Conservation (phyloP, 2,329 filamentous ascomycete species). For the Bipolaris victoriae region DNA sequence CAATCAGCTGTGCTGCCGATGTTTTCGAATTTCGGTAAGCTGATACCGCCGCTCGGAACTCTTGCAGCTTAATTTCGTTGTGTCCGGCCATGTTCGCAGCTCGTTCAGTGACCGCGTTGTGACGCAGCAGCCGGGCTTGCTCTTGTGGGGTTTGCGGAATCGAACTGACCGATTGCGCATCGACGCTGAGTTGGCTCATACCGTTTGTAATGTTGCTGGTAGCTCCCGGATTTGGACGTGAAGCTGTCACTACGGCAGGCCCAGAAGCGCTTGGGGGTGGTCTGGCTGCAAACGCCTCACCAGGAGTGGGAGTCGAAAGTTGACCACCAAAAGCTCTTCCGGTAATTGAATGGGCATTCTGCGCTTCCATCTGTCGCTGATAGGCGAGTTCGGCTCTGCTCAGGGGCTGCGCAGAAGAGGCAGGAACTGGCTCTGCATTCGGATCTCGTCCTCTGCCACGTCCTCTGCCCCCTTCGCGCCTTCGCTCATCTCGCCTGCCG, state of each 20-base stretch:
- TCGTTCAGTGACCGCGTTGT: slow-evolving; percentile 84
- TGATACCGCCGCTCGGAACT: slow-evolving; percentile 82
- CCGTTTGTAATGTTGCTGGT: slow-evolving; percentile 28
- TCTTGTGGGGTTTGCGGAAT: slow-evolving; percentile 69
- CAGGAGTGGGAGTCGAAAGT: slow-evolving; percentile 63
- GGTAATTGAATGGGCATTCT: slow-evolving; percentile 80
- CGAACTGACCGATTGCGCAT: slow-evolving; percentile 34
- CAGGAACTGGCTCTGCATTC: slow-evolving; percentile 78
- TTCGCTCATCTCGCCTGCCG: slow-evolving; percentile 50
- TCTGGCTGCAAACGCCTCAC: slow-evolving; percentile 55
- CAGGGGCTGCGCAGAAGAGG: slow-evolving; percentile 78
- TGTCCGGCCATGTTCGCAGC: slow-evolving; percentile 81
- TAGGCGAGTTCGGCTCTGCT: slow-evolving; percentile 88
- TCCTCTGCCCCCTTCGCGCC: slow-evolving; percentile 56
- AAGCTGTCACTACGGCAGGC: slow-evolving; percentile 49
- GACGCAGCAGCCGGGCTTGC: slow-evolving; percentile 78
- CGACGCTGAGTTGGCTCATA: slow-evolving; percentile 36
- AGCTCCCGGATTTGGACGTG: slow-evolving; percentile 36
- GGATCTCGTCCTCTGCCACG: slow-evolving; percentile 79
- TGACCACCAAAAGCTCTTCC: slow-evolving; percentile 85
- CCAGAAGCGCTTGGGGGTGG: slow-evolving; percentile 51
- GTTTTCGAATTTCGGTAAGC: slow-evolving; percentile 74
- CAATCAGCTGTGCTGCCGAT: slow-evolving; percentile 77
- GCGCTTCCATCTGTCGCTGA: slow-evolving; percentile 89
- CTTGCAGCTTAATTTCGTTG: slow-evolving; percentile 72